Evolutionary conservation across 371 early-diverging fungal genomes (phyloP).

Genomic region (Funneliformis caledonium): DNA sequence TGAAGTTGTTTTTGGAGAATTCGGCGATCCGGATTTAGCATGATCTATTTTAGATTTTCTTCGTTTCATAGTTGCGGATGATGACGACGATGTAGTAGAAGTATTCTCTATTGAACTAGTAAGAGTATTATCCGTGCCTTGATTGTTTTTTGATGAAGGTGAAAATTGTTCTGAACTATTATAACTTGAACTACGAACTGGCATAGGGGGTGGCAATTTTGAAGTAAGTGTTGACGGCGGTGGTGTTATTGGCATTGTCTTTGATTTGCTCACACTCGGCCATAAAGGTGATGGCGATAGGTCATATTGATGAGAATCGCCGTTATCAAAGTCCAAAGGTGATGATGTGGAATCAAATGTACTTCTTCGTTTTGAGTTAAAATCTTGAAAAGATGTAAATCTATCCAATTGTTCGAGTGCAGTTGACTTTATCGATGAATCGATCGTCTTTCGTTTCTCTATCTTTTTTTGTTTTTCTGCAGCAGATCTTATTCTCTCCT

Average conservation of each 20-base stretch:
- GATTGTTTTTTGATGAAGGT: conserved; percentile 16
- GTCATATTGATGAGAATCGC: neutral
- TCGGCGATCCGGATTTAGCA: neutral
- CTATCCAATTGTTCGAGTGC: conserved; percentile 14
- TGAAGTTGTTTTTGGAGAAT: conserved; percentile 8
- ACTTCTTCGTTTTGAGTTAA: neutral
- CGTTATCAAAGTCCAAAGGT: conserved; percentile 8
- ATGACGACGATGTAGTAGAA: neutral
- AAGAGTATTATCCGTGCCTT: neutral
- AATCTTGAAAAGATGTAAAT: neutral
- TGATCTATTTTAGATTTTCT: neutral
- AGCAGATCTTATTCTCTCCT: conserved; percentile 20
- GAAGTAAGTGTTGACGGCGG: neutral
- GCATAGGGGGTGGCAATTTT: conserved; percentile 16
- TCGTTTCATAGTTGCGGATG: conserved; percentile 4
- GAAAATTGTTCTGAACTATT: conserved; percentile 3
- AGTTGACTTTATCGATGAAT: neutral
- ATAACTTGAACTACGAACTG: conserved; percentile 18
- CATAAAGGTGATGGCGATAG: conserved; percentile 20
- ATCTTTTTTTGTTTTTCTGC: conserved; percentile 3
- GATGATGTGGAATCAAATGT: neutral
- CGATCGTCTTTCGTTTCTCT: conserved; percentile 31
- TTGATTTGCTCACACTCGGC: conserved; percentile 15
- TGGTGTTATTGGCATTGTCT: conserved; percentile 33
- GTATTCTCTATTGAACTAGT: neutral